Percentiles rank a stretch among this genome's conserved stretches.
Conservation (phyloP, 805 yeast species). For the Lipomyces japonicus region DNA sequence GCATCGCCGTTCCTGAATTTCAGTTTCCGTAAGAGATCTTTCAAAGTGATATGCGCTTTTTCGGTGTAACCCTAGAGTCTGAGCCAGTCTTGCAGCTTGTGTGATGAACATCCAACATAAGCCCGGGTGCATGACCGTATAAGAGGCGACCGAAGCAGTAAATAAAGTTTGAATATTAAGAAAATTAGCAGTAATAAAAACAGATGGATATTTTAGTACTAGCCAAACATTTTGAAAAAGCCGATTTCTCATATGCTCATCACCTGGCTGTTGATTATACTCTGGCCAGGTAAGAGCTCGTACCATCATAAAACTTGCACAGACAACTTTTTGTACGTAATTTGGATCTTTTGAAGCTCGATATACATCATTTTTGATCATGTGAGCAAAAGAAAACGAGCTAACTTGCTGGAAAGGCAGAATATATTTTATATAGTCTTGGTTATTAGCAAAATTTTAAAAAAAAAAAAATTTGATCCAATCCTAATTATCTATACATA, state of each 20-base stretch:
- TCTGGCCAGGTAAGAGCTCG: slow-evolving; percentile 4
- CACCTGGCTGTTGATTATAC: slow-evolving; percentile 1
- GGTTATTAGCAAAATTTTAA: neutral
- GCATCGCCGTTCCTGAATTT: slow-evolving; percentile 11
- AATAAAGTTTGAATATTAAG: slow-evolving; percentile 11
- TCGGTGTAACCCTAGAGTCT: slow-evolving; percentile 17
- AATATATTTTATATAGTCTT: slow-evolving; percentile 9
- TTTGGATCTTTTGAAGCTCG: neutral
- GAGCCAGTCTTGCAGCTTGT: slow-evolving; percentile 9
- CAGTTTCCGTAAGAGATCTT: slow-evolving; percentile 6
- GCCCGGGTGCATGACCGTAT: slow-evolving; percentile 9
- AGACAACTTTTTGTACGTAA: slow-evolving; percentile 10
- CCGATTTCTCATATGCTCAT: slow-evolving; percentile 1
- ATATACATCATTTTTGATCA: slow-evolving; percentile 7
- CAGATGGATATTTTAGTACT: slow-evolving; percentile 8
- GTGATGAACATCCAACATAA: slow-evolving; percentile 13
- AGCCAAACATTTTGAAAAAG: slow-evolving; percentile 11
- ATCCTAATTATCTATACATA: neutral
- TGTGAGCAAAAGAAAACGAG: slow-evolving; percentile 7
- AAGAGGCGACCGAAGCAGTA: slow-evolving; percentile 3
- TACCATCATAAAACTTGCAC: slow-evolving; percentile 12
- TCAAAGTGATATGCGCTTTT: slow-evolving; percentile 12
- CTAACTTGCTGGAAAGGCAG: slow-evolving; percentile 6
- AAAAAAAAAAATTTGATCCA: neutral
- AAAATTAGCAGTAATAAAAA: slow-evolving; percentile 13